Base-by-base conservation (phyloP, 2,329 filamentous ascomycete genomes). In the Beauveria asiatica region DNA sequence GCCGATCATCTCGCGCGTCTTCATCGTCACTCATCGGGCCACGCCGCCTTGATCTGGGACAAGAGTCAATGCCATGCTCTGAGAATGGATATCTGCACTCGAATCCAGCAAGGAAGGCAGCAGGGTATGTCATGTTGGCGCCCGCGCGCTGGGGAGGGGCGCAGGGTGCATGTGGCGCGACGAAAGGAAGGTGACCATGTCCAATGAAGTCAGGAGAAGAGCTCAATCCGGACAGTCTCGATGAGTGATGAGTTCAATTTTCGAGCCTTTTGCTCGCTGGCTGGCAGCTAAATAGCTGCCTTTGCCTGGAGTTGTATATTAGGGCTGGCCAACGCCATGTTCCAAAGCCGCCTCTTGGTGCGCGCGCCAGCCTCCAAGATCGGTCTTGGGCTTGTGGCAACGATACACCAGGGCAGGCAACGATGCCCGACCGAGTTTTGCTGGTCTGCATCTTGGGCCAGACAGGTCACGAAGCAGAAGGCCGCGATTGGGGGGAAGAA, bases 351-450 rank as follows among this genome's bases (percentile, higher is more conserved):
- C 9, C 21, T 25, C 41, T 41, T 37, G 25, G 17, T 25, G 50
- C 11, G 50, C 50, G 33, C 33, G 50, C 52, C 25, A 19, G 8
- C 52, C 30, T 27, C 30, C 16, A 37, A 50, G 55, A 57, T 57
- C 21, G 10, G 45, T 25, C 8, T 46, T 27, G 33, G 13, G 17
- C 39, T 44, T 54, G 52, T 16, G 45, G 55, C 16, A 57, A 41
- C 53, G 41, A 33, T 16, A n/a, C 10, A 5, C 33, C 27, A 41
- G 19, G 27, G 33, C n/a, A 49, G 44, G 54, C 30, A 57, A 33
- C 9, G 55, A 57, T 57, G 55, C 30, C 19, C 55, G 55, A 41
- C 45, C 45, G 44, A 57, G 23, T 25, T 48, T 55, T 39, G 33
- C 27, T 17, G n/a, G n/a, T 17, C 53, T 56, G 53, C 42, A 56